Conservation (phyloP, 1,284 basidiomycete species). For the Fomitopsis betulina region DNA sequence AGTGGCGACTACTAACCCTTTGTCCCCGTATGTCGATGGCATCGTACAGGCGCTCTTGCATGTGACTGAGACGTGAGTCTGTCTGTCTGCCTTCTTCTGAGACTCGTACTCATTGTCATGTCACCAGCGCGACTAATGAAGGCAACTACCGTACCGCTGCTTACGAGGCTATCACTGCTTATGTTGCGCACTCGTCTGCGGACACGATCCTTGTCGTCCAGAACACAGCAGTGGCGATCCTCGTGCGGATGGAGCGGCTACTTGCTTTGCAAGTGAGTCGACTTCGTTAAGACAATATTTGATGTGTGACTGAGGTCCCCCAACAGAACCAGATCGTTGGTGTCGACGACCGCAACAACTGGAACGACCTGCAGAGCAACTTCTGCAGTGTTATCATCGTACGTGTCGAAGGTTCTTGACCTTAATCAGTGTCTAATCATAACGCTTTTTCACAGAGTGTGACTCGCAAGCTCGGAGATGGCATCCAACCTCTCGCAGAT, state of each 20-base stretch:
- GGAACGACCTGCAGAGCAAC: constrained; percentile 97
- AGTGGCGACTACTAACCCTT: constrained; percentile 46
- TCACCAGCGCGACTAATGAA: constrained; percentile 76
- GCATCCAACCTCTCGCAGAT: constrained; percentile 88
- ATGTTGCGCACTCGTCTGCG: constrained; percentile 75
- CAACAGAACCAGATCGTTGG: constrained; percentile 89
- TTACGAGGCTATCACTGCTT: constrained; percentile 92
- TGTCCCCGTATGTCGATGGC: constrained; percentile 89
- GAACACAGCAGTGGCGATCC: constrained; percentile 77
- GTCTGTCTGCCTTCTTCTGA: not conserved
- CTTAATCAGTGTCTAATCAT: constrained; percentile 2
- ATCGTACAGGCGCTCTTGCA: constrained; percentile 79
- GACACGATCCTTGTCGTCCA: constrained; percentile 85
- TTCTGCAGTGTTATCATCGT: constrained; percentile 89
- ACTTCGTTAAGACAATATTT: not conserved
- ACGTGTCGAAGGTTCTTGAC: constrained; percentile 27
- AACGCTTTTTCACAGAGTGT: constrained; percentile 53
- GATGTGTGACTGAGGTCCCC: not conserved
- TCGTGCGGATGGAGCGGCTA: constrained; percentile 88
- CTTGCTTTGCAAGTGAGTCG: constrained; percentile 68
- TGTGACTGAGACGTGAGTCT: constrained; percentile 77
- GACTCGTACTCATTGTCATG: constrained; percentile 8
- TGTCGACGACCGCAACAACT: constrained; percentile 95
- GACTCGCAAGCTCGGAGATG: constrained; percentile 78
- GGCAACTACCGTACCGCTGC: constrained; percentile 93